phyloP scores from a whole-genome alignment of 78 protist genomes.

The Cavenderia fasciculata region DNA sequence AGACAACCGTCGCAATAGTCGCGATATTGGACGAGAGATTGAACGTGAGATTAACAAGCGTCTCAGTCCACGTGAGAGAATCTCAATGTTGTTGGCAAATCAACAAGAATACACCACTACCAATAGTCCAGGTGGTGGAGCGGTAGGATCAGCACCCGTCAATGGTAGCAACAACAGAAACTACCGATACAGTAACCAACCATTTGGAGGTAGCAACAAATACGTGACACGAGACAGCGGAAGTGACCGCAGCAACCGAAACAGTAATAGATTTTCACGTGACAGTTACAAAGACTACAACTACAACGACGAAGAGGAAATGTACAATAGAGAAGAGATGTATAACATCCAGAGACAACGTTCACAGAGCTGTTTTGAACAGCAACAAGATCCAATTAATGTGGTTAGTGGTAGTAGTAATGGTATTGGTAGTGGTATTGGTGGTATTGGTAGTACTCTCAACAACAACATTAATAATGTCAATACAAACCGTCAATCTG shows the following conservation, averaged over 20 bases:
- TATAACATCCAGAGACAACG: slow-evolving; percentile 22
- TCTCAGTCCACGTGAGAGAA: slow-evolving; percentile 58
- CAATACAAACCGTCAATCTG: background rate
- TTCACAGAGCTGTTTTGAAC: slow-evolving; percentile 70
- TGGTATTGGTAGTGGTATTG: too few relatives aligned
- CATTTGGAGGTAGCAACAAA: background rate
- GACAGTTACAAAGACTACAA: background rate
- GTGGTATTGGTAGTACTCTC: too few relatives aligned
- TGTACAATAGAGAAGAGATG: slow-evolving; percentile 7
- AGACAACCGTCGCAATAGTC: slow-evolving; percentile 25
- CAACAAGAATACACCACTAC: background rate
- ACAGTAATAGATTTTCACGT: background rate
- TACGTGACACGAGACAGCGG: background rate
- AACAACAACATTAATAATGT: slow-evolving; percentile 12
- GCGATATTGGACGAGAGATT: slow-evolving; percentile 63
- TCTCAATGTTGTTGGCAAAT: slow-evolving; percentile 20
- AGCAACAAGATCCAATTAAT: background rate
- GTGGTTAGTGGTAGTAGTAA: too few relatives aligned
- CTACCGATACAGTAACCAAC: background rate
- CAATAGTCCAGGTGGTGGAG: background rate
- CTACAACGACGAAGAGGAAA: background rate
- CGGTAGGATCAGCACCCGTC: background rate
- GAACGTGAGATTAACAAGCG: slow-evolving; percentile 65
- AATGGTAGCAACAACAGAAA: background rate
- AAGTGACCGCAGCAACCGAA: slow-evolving; percentile 5